Conservation (phyloP, 805 yeast genomes). For the Jamesozyma piceae region DNA sequence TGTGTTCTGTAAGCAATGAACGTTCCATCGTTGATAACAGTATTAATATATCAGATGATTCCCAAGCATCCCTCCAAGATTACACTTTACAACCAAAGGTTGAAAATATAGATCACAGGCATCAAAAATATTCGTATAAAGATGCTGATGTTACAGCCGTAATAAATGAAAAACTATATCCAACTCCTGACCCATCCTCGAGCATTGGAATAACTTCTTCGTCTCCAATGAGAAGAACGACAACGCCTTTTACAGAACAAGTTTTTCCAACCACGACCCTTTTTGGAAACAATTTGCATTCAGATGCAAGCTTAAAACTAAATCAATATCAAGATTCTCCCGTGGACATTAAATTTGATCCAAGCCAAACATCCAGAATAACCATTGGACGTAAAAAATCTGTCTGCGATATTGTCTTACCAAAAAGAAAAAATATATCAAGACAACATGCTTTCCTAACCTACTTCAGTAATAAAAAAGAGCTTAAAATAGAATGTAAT, state of each 20-base stretch:
- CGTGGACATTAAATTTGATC: constrained; percentile 11
- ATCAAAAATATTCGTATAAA: not conserved
- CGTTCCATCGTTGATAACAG: not conserved
- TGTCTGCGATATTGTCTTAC: constrained; percentile 26
- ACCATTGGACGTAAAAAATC: constrained; percentile 26
- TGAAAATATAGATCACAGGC: too few relatives aligned
- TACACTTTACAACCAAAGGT: not conserved
- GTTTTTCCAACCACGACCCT: too few relatives aligned
- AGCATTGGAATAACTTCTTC: constrained; percentile 31
- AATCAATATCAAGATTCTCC: not conserved
- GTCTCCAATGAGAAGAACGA: constrained; percentile 23
- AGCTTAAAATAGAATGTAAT: constrained; percentile 52
- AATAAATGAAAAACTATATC: constrained; percentile 31
- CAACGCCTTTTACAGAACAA: too few relatives aligned
- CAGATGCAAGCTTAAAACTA: not conserved
- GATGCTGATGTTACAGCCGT: too few relatives aligned
- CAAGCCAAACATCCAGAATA: constrained; percentile 14
- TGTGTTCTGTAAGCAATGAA: too few relatives aligned
- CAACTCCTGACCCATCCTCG: constrained; percentile 69
- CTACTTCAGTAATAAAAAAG: constrained; percentile 33
- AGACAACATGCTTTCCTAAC: constrained; percentile 30
- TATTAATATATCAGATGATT: not conserved
- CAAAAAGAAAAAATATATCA: constrained; percentile 26
- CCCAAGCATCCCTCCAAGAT: not conserved
- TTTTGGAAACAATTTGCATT: too few relatives aligned